Evolutionary conservation across 192 early-diverging fungal species (phyloP).

Genomic region (Tieghemiomyces parasiticus): DNA sequence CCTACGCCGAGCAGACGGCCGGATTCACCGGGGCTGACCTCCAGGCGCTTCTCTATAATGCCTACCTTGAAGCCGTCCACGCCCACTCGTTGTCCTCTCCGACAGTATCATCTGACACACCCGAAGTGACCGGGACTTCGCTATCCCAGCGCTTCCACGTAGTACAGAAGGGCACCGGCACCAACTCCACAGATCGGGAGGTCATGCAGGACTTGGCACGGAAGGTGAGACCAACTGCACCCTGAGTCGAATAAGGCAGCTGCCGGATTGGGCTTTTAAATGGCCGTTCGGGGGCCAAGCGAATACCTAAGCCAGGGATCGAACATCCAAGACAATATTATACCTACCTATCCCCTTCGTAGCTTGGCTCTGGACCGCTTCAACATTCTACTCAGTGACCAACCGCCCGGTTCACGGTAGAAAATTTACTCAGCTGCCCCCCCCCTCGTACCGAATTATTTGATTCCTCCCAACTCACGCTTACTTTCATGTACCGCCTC

Average conservation of each 20-base stretch:
- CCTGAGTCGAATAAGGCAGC: no score
- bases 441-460: no score
- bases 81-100: constrained; percentile 18
- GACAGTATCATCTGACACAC: not conserved
- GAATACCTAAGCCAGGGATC: no score
- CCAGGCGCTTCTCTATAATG: constrained; percentile 86
- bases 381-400: no score
- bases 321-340: no score
- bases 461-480: no score
- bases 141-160: constrained; percentile 15
- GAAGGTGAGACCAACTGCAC: not conserved
- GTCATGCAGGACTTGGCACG: not conserved
- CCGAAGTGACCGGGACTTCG: constrained; percentile 11
- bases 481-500: no score
- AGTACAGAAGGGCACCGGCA: not conserved
- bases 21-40: constrained; percentile 86
- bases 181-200: not conserved
- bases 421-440: no score
- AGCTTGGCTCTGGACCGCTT: no score
- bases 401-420: no score
- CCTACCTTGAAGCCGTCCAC: constrained; percentile 81
- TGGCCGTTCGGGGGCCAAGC: no score
- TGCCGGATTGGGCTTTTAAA: not conserved
- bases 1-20: constrained; percentile 46
- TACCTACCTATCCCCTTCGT: no score